Base-by-base conservation (phyloP, 1,284 basidiomycete genomes). In the Jaminaea rosea region DNA sequence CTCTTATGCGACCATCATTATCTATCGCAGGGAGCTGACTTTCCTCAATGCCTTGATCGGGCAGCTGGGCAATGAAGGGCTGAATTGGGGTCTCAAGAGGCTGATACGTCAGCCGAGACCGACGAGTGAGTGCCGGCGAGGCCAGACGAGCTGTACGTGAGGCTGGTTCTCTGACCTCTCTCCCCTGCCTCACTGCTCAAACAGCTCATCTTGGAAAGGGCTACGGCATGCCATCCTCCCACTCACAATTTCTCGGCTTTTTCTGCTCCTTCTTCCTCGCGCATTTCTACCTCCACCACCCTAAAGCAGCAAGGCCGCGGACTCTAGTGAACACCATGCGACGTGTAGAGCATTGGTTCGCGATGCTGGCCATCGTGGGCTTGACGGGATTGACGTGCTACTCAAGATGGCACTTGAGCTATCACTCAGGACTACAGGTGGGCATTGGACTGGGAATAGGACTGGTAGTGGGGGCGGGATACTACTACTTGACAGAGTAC, bases 201-300 rank as follows among this genome's bases (percentile, higher is more conserved):
- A n/a, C 50, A 83, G 84, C 78, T 47, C 78, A 79, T 47, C 75
- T 83, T 29, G 84, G 84, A 10, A 80, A 80, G 50, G 87, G 88
- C 6, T 90, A 88, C 65, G 87, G 87, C 10, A 90, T 90, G 69
- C 87, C 87, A 0, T 88, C 87, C 0, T 88, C 86, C 10, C 87
- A 90, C 67, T 86, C 85, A 67, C 87, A 90, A 74, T 89, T 85
- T 73, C 86, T 89, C 83, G 88, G 83, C 4, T 90, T 87, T 75
- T 90, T 90, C 65, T 79, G 83, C 2, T 78, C 84, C 0, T 90
- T 89, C 72, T 76, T 89, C 42, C 69, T 83, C 32, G 80, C 83
- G 63, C 88, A 90, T 74, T 74, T 90, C 48, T 80, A 80, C 55
- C 82, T 82, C 58, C 82, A 83, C 41, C 84, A 87, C 85, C 67